Evolutionary conservation across 1,139 yeast species (phyloP).

Genomic region (Candida sp.): DNA sequence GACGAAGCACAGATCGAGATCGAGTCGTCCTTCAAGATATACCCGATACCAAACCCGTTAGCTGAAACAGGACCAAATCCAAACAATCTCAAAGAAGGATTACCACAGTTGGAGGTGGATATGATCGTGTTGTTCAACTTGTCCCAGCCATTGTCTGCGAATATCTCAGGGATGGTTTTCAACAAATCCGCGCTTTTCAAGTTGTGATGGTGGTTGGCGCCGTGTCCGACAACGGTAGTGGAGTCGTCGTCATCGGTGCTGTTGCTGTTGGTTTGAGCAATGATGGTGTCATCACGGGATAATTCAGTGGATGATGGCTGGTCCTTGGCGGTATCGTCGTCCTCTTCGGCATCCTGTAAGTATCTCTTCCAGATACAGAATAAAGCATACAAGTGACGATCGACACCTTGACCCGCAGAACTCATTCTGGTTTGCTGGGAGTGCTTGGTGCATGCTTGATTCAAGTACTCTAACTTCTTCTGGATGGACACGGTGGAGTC

Average conservation of each 20-base stretch:
- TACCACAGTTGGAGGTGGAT: constrained; percentile 63
- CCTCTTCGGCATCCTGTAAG: constrained; percentile 39
- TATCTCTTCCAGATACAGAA: constrained; percentile 90
- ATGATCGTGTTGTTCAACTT: constrained; percentile 59
- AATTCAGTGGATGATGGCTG: constrained; percentile 5
- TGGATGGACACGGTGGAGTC: constrained; percentile 63
- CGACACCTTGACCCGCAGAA: constrained; percentile 84
- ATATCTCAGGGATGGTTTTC: constrained; percentile 46
- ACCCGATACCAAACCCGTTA: constrained; percentile 92
- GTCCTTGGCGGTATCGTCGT: constrained; percentile 8
- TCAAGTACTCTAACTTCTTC: constrained; percentile 64
- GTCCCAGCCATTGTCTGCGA: constrained; percentile 74
- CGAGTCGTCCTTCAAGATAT: constrained; percentile 85
- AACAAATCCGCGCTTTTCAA: constrained; percentile 12
- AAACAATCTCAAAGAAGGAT: constrained; percentile 83
- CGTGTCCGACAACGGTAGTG: constrained; percentile 20
- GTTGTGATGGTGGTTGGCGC: neutral
- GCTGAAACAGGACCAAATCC: constrained; percentile 95
- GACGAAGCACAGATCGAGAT: constrained; percentile 88
- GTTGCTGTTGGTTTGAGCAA: constrained; percentile 5
- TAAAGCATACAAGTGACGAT: constrained; percentile 86
- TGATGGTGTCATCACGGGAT: constrained; percentile 9
- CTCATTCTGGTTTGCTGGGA: constrained; percentile 69
- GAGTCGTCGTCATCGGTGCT: constrained; percentile 22
- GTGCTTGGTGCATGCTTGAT: constrained; percentile 75